Evolutionary conservation across 108 stramenopile genomes (phyloP).

Genomic region (Nitzschia inconspicua): DNA sequence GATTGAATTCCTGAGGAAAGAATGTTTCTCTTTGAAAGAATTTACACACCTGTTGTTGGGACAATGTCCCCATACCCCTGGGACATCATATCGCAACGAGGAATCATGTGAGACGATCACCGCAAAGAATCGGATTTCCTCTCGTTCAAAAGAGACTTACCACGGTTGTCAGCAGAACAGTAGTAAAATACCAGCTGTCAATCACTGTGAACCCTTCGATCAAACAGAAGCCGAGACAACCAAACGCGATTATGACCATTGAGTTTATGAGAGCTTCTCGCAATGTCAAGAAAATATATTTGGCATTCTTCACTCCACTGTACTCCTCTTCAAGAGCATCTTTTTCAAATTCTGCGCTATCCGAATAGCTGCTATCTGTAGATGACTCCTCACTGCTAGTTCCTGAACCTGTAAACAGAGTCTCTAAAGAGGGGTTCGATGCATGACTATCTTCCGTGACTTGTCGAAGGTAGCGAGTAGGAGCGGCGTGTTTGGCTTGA

Average conservation of each 20-base stretch:
- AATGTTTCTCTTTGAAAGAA: too few relatives aligned
- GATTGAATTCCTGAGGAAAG: too few relatives aligned
- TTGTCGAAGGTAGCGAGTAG: neutral
- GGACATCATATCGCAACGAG: too few relatives aligned
- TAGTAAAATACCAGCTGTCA: constrained; percentile 73
- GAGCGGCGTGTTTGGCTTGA: neutral
- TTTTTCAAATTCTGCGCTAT: constrained; percentile 19
- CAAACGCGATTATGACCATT: constrained; percentile 70
- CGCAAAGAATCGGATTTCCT: too few relatives aligned
- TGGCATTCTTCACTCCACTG: constrained; percentile 57
- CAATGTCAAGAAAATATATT: constrained; percentile 79
- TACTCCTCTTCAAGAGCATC: constrained; percentile 26
- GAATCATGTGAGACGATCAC: neutral
- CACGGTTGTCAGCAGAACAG: constrained; percentile 65
- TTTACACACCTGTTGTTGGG: constrained; percentile 75
- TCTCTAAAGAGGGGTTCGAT: neutral
- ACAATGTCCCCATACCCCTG: constrained; percentile 86
- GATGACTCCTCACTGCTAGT: neutral
- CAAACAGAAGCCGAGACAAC: constrained; percentile 78
- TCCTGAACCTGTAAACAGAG: neutral
- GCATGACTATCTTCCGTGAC: neutral
- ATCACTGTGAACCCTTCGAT: constrained; percentile 70
- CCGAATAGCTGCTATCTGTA: constrained; percentile 12
- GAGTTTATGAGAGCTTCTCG: constrained; percentile 78
- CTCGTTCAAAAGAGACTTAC: neutral